These are phyloP conservation scores for Clitocybe nebularis DNA, from an alignment of 1,284 basidiomycete species.

Conservation along the genomic window DNA sequence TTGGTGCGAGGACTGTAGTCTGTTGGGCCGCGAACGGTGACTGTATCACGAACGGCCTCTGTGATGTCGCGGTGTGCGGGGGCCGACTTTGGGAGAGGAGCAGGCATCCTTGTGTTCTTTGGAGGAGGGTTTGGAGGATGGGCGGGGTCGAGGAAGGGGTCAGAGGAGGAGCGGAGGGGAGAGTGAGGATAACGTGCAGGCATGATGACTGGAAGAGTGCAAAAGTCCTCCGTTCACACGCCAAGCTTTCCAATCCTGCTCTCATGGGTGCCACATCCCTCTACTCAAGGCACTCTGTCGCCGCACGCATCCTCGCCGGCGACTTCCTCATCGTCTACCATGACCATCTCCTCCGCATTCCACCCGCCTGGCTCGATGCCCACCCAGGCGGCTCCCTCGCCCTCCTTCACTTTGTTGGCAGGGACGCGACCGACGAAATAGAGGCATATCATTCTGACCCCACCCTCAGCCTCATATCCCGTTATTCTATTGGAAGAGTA, in stretches of 20 bases:
- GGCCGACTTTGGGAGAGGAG: constrained; percentile 19
- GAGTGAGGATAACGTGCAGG: constrained; percentile 22
- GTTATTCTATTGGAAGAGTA: constrained; percentile 77
- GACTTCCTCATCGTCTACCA: constrained; percentile 81
- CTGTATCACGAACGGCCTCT: constrained; percentile 65
- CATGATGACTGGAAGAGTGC: constrained; percentile 16
- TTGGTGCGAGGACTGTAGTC: constrained; percentile 31
- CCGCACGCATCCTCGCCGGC: constrained; percentile 69
- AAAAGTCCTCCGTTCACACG: constrained; percentile 21
- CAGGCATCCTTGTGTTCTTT: constrained; percentile 31
- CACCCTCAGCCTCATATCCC: constrained; percentile 62
- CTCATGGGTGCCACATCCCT: constrained; percentile 24
- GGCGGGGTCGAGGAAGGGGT: constrained; percentile 51
- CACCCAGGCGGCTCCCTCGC: constrained; percentile 92
- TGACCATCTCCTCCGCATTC: constrained; percentile 77
- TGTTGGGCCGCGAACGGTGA: constrained; percentile 45
- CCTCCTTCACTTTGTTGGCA: constrained; percentile 93
- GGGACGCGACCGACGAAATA: constrained; percentile 94
- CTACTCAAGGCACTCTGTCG: constrained; percentile 57
- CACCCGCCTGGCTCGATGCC: constrained; percentile 74
- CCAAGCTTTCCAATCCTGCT: constrained; percentile 13
- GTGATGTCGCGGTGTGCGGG: constrained; percentile 37
- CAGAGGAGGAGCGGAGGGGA: constrained; percentile 49
- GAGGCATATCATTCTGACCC: constrained; percentile 83
- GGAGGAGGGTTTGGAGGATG: constrained; percentile 28